Evolutionary conservation across 306 rosid species (phyloP).

Genomic region (Cicer chorassanicum): DNA sequence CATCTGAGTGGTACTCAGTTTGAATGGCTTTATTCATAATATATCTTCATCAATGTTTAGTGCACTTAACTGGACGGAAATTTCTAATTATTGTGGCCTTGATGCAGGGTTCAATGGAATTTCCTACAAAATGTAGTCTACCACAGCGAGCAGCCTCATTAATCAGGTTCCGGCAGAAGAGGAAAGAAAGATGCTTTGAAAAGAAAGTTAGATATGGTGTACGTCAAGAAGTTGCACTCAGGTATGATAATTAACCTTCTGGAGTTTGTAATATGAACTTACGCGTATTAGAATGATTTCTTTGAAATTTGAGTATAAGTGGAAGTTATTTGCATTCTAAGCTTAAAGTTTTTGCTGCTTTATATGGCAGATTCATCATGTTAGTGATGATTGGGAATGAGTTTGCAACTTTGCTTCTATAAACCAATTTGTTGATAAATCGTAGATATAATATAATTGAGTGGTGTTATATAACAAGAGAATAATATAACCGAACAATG

Average conservation of each 20-base stretch:
- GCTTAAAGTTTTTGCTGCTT: slow-evolving; percentile 21
- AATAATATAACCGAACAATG: background rate
- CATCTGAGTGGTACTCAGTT: background rate
- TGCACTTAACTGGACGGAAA: slow-evolving; percentile 4
- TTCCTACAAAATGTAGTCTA: slow-evolving; percentile 69
- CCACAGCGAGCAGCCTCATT: slow-evolving; percentile 91
- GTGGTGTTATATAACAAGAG: background rate
- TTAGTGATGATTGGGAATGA: slow-evolving; percentile 20
- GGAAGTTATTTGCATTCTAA: slow-evolving; percentile 3
- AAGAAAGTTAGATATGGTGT: slow-evolving; percentile 93
- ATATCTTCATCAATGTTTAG: slow-evolving; percentile 24
- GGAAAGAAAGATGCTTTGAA: slow-evolving; percentile 86
- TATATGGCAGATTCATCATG: slow-evolving; percentile 7
- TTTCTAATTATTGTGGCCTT: slow-evolving; percentile 38
- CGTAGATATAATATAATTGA: slow-evolving; percentile 4
- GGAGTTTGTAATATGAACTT: slow-evolving; percentile 30
- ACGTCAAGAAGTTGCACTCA: slow-evolving; percentile 98
- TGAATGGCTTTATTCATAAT: background rate
- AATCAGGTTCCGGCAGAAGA: slow-evolving; percentile 87
- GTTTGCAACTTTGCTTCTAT: slow-evolving; percentile 15
- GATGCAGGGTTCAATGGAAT: slow-evolving; percentile 60
- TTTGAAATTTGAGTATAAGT: background rate
- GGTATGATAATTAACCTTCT: slow-evolving; percentile 55
- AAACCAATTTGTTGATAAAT: slow-evolving; percentile 4
- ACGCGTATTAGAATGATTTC: background rate